These are phyloP conservation scores for Russula vinacea DNA, from an alignment of 768 basidiomycete genomes.

Conservation along the genomic window DNA sequence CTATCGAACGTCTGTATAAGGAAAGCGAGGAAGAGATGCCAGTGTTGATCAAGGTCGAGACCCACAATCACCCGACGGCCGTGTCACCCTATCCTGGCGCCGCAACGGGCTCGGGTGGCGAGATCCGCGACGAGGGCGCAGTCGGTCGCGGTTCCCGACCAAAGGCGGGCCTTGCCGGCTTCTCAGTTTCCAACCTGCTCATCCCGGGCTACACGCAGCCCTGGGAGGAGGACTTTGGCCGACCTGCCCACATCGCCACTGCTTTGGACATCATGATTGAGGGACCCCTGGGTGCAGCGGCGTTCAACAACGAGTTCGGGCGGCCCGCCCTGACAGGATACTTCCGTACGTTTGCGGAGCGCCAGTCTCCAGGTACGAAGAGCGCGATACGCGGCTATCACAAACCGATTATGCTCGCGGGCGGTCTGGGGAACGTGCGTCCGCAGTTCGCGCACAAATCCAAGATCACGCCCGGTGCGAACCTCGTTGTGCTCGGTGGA, in stretches of 20 bases:
- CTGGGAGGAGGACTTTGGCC: conserved; percentile 95
- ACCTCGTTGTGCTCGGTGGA: conserved; percentile 89
- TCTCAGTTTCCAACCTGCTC: conserved; percentile 89
- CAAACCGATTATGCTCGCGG: conserved; percentile 99
- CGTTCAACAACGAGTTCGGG: conserved; percentile 99
- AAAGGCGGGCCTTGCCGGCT: conserved; percentile 91
- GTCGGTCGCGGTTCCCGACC: conserved; percentile 94
- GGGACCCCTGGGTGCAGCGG: conserved; percentile 89
- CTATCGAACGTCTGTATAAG: conserved; percentile 46
- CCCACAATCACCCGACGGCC: conserved; percentile 98
- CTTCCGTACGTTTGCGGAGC: conserved; percentile 91
- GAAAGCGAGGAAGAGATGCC: conserved; percentile 67
- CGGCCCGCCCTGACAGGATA: conserved; percentile 90
- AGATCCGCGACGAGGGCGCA: conserved; percentile 97
- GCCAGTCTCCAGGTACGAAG: conserved; percentile 54
- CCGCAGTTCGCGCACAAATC: conserved; percentile 78
- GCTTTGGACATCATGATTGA: conserved; percentile 97
- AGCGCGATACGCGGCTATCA: conserved; percentile 91
- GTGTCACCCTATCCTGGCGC: conserved; percentile 99
- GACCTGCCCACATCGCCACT: conserved; percentile 86
- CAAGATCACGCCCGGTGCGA: conserved; percentile 73
- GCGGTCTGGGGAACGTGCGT: conserved; percentile 92
- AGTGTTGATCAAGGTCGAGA: conserved; percentile 96
- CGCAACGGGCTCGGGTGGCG: conserved; percentile 96
- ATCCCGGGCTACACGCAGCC: conserved; percentile 90